Evolutionary conservation across 176 grass and related monocot species (phyloP).

Genomic region (Cocos nucifera): DNA sequence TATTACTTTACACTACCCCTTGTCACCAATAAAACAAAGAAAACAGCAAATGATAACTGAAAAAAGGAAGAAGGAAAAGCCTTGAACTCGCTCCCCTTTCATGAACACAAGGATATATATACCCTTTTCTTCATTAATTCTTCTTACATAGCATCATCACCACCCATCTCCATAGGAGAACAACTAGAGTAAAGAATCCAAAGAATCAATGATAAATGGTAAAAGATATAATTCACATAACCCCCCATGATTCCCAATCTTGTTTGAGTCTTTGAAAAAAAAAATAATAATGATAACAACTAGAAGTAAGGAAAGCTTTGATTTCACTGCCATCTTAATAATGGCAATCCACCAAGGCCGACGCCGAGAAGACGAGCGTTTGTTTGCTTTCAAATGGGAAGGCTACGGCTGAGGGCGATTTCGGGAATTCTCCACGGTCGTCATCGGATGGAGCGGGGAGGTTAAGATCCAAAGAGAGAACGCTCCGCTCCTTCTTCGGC

Average conservation of each 20-base stretch:
- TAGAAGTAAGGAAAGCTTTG: too few relatives aligned
- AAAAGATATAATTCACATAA: too few relatives aligned
- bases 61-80: background rate
- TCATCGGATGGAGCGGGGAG: constrained; percentile 14
- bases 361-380: constrained; percentile 9
- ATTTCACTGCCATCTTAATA: too few relatives aligned
- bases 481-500: constrained; percentile 2
- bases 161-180: too few relatives aligned
- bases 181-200: too few relatives aligned
- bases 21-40: background rate
- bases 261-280: too few relatives aligned
- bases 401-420: background rate
- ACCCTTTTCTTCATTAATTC: too few relatives aligned
- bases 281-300: too few relatives aligned
- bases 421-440: background rate
- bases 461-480: constrained; percentile 7
- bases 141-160: too few relatives aligned
- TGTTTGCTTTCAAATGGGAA: constrained; percentile 6
- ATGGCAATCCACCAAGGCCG: background rate
- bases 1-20: background rate
- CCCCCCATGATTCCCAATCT: too few relatives aligned
- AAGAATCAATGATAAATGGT: too few relatives aligned
- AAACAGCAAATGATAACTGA: background rate
- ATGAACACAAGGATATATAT: background rate
- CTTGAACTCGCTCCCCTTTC: background rate